Percentiles rank a stretch among this genome's conserved stretches.
phyloP scores from a whole-genome alignment of 1,284 basidiomycete species.

The Albatrellus sp. region DNA sequence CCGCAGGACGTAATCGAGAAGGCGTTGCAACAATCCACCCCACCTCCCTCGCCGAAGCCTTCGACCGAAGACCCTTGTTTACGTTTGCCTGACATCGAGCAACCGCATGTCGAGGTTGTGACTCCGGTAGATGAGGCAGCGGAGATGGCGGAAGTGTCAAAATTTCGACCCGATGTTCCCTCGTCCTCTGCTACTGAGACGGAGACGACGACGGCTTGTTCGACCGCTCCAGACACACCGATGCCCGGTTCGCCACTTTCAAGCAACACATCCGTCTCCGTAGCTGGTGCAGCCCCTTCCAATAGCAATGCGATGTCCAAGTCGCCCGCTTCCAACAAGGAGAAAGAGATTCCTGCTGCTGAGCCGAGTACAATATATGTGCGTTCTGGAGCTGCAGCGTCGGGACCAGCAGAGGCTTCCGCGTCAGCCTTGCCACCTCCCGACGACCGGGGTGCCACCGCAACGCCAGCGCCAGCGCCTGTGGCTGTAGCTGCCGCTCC shows the following conservation, averaged over 20 bases:
- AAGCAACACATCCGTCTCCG: conserved; percentile 45
- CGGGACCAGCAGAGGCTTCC: conserved; percentile 7
- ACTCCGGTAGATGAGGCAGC: conserved; percentile 1
- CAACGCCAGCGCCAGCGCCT: conserved; percentile 14
- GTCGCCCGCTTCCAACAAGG: conserved; percentile 10
- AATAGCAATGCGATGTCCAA: conserved; percentile 11
- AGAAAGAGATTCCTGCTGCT: conserved; percentile 4
- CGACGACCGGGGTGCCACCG: neutral
- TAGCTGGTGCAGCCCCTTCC: conserved; percentile 16
- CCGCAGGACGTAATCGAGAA: conserved; percentile 39
- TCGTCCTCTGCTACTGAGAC: conserved; percentile 25
- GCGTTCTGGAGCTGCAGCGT: conserved; percentile 6
- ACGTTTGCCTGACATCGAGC: neutral
- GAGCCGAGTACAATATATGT: neutral
- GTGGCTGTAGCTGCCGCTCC: conserved; percentile 22
- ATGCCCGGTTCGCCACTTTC: conserved; percentile 47
- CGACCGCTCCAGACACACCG: conserved; percentile 31
- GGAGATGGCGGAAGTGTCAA: neutral
- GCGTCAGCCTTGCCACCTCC: conserved; percentile 16
- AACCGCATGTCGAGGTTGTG: neutral
- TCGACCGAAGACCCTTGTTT: neutral
- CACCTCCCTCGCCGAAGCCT: conserved; percentile 25
- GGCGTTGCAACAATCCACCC: conserved; percentile 40
- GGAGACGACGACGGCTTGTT: conserved; percentile 8
- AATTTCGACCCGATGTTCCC: conserved; percentile 7